Evolutionary conservation across 2,329 filamentous ascomycete genomes (phyloP).

Genomic region (Aspergillus sp.): DNA sequence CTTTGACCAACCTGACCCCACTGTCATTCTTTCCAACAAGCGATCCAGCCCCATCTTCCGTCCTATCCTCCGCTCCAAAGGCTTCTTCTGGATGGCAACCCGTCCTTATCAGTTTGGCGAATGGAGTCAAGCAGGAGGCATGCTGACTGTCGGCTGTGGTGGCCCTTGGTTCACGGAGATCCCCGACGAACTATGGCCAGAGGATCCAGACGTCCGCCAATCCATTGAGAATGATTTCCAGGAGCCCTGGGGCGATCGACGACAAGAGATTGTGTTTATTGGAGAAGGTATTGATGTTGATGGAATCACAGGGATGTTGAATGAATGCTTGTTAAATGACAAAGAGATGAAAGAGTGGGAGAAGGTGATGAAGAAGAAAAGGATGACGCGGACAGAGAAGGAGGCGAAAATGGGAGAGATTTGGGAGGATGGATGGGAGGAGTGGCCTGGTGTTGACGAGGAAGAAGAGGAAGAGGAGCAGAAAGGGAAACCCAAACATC

Average conservation of each 20-base stretch:
- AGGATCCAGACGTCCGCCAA: conserved; percentile 43
- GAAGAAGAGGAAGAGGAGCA: conserved; percentile 14
- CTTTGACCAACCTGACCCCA: conserved; percentile 29
- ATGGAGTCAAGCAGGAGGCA: conserved; percentile 43
- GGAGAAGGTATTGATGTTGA: conserved; percentile 57
- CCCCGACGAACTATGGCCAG: conserved; percentile 47
- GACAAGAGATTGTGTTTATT: conserved; percentile 71
- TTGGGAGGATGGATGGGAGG: conserved; percentile 58
- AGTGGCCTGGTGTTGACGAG: conserved; percentile 46
- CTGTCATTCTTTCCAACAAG: conserved; percentile 35
- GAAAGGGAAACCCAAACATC: conserved; percentile 16
- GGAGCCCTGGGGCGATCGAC: conserved; percentile 60
- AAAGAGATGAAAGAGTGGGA: conserved; percentile 55
- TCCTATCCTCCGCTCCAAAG: conserved; percentile 39
- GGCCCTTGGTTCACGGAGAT: conserved; percentile 57
- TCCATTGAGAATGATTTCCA: conserved; percentile 49
- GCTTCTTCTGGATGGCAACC: conserved; percentile 43
- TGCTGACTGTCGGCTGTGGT: conserved; percentile 38
- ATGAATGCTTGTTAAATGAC: conserved; percentile 59
- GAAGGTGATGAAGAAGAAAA: conserved; percentile 45
- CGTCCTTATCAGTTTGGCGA: conserved; percentile 39
- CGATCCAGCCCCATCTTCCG: conserved; percentile 31
- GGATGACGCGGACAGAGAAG: conserved; percentile 34
- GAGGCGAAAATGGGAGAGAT: conserved; percentile 44
- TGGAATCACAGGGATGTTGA: conserved; percentile 50